phyloP scores from a whole-genome alignment of 2,329 filamentous ascomycete species.

The Myrmaecium sp. region DNA sequence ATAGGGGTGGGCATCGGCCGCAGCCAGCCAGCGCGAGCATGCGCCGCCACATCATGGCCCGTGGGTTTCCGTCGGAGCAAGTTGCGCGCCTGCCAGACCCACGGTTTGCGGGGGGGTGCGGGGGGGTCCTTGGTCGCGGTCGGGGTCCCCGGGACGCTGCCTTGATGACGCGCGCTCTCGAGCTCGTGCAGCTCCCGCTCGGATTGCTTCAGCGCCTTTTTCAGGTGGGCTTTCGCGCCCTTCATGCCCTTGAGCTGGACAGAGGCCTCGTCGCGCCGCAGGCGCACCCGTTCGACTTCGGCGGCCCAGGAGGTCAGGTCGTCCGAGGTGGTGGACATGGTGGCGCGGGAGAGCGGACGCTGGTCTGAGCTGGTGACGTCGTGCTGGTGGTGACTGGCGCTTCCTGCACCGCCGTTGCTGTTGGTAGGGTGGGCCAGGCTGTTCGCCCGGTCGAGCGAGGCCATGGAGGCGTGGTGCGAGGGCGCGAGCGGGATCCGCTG shows the following conservation, averaged over 20 bases:
- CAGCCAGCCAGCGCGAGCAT: too few species aligned
- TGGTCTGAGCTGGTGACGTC: slow-evolving; percentile 1
- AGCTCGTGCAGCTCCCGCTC: slow-evolving; percentile 16
- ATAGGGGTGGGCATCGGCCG: too few species aligned
- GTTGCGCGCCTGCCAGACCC: too few species aligned
- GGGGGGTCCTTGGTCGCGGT: too few species aligned
- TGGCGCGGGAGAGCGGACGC: slow-evolving; percentile 1
- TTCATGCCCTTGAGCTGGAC: slow-evolving; percentile 17
- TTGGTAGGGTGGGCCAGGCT: slow-evolving; percentile 1
- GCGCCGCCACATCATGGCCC: too few species aligned
- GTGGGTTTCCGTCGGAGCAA: too few species aligned
- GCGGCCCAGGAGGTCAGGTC: slow-evolving; percentile 13
- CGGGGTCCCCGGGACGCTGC: too few species aligned
- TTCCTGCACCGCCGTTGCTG: neutral
- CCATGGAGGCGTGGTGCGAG: too few species aligned
- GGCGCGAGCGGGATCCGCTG: too few species aligned
- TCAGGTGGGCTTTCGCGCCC: slow-evolving; percentile 13
- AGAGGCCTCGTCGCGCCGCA: slow-evolving; percentile 16
- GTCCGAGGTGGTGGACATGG: slow-evolving; percentile 6
- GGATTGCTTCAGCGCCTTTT: slow-evolving; percentile 15
- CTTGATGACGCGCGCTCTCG: too few species aligned
- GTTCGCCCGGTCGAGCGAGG: too few species aligned
- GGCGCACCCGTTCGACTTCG: slow-evolving; percentile 17
- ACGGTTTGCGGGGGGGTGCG: too few species aligned
- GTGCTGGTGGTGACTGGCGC: slow-evolving; percentile 1